Evolutionary conservation across 352 stramenopile species (phyloP), one percentile per base, ranked within the genome.

Genomic region (Globisporangium mamillatum): DNA sequence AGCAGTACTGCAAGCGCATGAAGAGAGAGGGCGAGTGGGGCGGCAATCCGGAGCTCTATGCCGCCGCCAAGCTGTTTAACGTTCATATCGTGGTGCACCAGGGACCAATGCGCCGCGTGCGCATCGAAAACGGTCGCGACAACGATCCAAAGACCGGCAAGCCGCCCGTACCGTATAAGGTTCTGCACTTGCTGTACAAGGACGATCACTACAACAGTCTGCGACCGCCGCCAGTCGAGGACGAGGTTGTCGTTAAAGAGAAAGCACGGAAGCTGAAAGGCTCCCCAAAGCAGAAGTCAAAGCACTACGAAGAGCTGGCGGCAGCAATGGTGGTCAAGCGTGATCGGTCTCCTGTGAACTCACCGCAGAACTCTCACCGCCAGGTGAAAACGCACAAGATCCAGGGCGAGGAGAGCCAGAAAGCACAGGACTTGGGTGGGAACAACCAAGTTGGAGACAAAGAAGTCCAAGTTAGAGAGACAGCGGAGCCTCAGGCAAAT

Each of bases 51-150:
- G 83, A 91, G 69, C 66, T 91, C 36, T 91, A 80, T 68, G 81
- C 79, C 8, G 80, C 79, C 1, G 79, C 83, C 29, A 78, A 68
- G 55, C 73, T 84, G 36, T 90, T 89, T 61, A 81, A 86, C 60
- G 73, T 82, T 14, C 73, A 88, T 68, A 80, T 91, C 38, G 74
- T 91, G 12, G 74, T 91, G 2, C 81, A 91, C 70, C 83, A 81
- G 66, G 66, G 67, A 38, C 20, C 76, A 4, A 66, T 77, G 59
- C 78, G 78, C 1, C 76, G 74, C 29, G 71, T 88, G 10, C 69
- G 77, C n/a, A 76, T 88, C 22, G 72, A 78, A 29, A 82, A 80
- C 55, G 75, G 76, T 25, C 53, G 66, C 60, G 66, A 74, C 24
- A 60, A 70, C 29, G 70, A 70, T 20, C 67, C 74, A 24, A 55